These are phyloP conservation scores for Elymus sibiricus DNA, from an alignment of 176 grass and related monocot species.

Conservation along the genomic window DNA sequence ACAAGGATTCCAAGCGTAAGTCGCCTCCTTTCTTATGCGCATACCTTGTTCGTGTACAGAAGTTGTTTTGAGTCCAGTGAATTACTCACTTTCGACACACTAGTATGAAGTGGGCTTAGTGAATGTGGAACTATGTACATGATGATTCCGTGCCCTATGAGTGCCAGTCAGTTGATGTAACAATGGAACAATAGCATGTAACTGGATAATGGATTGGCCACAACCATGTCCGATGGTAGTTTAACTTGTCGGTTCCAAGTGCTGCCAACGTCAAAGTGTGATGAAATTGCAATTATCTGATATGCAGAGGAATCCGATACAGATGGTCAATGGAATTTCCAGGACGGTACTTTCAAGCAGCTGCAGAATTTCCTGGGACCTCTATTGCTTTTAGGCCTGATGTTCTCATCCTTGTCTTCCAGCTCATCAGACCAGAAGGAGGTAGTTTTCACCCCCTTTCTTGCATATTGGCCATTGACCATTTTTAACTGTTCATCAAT, in stretches of 20 bases:
- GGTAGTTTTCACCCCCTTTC: slow-evolving; percentile 37
- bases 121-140: neutral
- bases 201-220: neutral
- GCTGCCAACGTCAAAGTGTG: neutral
- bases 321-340: slow-evolving; percentile 66
- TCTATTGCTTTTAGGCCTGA: slow-evolving; percentile 60
- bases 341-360: slow-evolving; percentile 55
- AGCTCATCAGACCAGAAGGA: slow-evolving; percentile 75
- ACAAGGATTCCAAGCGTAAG: slow-evolving; percentile 81
- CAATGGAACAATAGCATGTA: neutral
- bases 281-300: slow-evolving; percentile 2
- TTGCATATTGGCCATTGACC: neutral
- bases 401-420: slow-evolving; percentile 65
- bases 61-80: neutral
- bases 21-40: neutral
- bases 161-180: neutral
- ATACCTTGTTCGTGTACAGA: neutral
- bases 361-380: slow-evolving; percentile 66
- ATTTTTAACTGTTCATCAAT: neutral
- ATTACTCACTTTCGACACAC: neutral
- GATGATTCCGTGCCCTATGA: neutral
- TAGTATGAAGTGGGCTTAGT: neutral
- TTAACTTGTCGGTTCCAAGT: neutral
- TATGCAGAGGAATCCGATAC: slow-evolving; percentile 61
- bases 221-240: neutral